These are phyloP conservation scores for Populus hybrid DNA, from an alignment of 441 rosid species.

Conservation along the genomic window DNA sequence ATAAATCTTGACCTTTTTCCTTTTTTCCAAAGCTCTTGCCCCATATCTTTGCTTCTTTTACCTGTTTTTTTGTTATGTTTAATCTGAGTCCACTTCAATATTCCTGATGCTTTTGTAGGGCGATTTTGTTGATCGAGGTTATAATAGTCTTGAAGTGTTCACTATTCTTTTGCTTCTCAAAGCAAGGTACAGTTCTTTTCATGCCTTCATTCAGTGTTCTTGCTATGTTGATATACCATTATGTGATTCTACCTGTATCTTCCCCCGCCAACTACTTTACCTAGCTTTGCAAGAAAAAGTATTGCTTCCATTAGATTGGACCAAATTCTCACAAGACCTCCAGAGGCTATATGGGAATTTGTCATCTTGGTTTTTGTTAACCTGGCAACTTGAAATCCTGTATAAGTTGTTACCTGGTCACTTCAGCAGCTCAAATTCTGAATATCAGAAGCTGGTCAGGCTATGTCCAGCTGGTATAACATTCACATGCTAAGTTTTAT, in stretches of 20 bases:
- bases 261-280: not conserved
- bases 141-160: too few species aligned
- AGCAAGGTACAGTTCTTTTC: slow-evolving; percentile 60
- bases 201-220: not conserved
- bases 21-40: not conserved
- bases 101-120: slow-evolving; percentile 50
- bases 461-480: not conserved
- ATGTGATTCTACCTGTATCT: not conserved
- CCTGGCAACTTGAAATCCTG: not conserved
- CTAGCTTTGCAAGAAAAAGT: not conserved
- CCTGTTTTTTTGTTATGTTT: not conserved
- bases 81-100: slow-evolving; percentile 3
- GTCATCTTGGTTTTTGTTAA: not conserved
- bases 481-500: not conserved
- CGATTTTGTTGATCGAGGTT: slow-evolving; percentile 96
- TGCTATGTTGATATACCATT: not conserved
- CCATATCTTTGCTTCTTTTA: not conserved
- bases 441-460: not conserved
- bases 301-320: not conserved
- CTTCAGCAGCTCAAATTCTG: not conserved
- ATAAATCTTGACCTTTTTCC: not conserved
- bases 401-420: not conserved
- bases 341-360: not conserved
- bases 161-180: too few species aligned
- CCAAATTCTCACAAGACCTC: not conserved